Evolutionary conservation across 306 rosid genomes (phyloP).

Genomic region (Corylus avellana): DNA sequence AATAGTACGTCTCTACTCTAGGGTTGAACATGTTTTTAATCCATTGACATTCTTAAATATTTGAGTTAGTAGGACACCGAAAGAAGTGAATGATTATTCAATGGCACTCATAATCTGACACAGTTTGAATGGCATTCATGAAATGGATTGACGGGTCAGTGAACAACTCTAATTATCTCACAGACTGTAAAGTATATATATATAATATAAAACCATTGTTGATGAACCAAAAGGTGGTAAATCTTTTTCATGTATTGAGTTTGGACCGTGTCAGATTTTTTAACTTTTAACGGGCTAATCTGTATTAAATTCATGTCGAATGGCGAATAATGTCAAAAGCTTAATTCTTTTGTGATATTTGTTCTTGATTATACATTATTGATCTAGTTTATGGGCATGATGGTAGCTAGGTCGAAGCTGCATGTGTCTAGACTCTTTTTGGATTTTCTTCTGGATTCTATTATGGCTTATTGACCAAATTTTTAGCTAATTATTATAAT

Average conservation of each 20-base stretch:
- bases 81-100: constrained; percentile 4
- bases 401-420: constrained; percentile 3
- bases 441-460: constrained; percentile 16
- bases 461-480: constrained; percentile 32
- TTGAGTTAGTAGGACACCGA: not conserved
- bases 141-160: constrained; percentile 12
- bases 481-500: not conserved
- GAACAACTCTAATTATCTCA: not conserved
- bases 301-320: too few relatives aligned
- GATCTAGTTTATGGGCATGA: not conserved
- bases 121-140: constrained; percentile 6
- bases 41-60: not conserved
- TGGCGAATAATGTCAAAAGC: not conserved
- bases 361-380: not conserved
- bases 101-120: not conserved
- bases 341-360: not conserved
- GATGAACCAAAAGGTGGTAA: too few relatives aligned
- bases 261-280: too few relatives aligned
- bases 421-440: constrained; percentile 3
- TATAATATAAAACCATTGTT: not conserved
- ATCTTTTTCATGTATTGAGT: too few relatives aligned
- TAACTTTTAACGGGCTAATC: too few relatives aligned
- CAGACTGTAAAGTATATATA: not conserved
- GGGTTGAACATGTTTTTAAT: not conserved
- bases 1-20: not conserved